These are phyloP conservation scores for Silene vulgaris DNA, from an alignment of 179 eudicot species.

Conservation along the genomic window DNA sequence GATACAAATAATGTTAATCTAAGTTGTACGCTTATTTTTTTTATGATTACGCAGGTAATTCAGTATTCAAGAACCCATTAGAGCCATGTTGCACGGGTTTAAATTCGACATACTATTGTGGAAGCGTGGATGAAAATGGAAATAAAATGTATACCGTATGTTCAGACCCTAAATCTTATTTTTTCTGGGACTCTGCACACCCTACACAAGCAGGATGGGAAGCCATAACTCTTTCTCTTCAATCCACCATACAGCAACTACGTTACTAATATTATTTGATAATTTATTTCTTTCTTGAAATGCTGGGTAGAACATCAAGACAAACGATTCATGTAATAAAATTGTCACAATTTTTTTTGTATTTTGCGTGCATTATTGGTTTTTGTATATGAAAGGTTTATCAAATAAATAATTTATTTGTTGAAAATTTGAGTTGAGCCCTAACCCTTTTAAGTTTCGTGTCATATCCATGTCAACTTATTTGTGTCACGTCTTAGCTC, in stretches of 20 bases:
- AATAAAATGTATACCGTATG: slow-evolving; percentile 49
- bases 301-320: no score
- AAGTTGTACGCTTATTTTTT: no score
- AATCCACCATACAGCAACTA: slow-evolving; percentile 3
- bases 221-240: slow-evolving; percentile 30
- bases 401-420: no score
- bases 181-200: slow-evolving; percentile 61
- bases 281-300: not conserved
- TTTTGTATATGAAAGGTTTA: no score
- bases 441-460: no score
- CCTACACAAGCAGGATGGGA: slow-evolving; percentile 74
- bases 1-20: no score
- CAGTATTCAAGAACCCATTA: slow-evolving; percentile 37
- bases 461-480: no score
- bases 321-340: not conserved
- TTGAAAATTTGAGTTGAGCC: no score
- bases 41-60: slow-evolving; percentile 5
- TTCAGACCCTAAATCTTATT: slow-evolving; percentile 35
- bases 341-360: not conserved
- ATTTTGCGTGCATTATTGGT: no score
- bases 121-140: slow-evolving; percentile 38
- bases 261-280: not conserved
- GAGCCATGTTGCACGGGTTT: slow-evolving; percentile 49
- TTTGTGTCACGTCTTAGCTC: no score
- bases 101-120: slow-evolving; percentile 34